Base-by-base conservation (phyloP, 2,329 filamentous ascomycete genomes). In the Rutstroemia sp. region DNA sequence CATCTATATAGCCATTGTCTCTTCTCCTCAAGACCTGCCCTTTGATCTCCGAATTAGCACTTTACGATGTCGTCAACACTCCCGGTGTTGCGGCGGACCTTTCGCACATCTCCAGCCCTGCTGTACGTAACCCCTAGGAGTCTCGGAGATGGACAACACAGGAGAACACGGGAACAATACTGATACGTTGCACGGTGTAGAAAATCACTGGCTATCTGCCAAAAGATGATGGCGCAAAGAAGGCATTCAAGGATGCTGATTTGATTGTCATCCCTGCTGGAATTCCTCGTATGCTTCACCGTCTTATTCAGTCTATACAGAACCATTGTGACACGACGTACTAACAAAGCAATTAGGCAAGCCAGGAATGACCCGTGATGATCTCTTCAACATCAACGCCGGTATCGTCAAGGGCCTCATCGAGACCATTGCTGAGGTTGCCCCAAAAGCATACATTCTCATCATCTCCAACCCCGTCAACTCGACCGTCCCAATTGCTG, bases 371-470 rank as follows among this genome's bases (percentile, higher is more conserved):
- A 95, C 89, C 78, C 92, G 94, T 82, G 94, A 99, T 78, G 92
- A 99, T 75, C 87, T 99, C 64, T 99, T 99, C 91, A 97, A 97
- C 86, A 99, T 92, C 83, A 99, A 99, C 77, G 94, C 94, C 76
- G 95, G 90, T 73, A 99, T 99, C 75, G 94, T 99, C 74, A 92
- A 92, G 72, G 94, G 97, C 77, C 86, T 99, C 65, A 92, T 92
- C 78, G 95, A 96, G 84, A 92, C 91, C 69, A 86, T 84, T 71
- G 94, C 94, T 70, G 85, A 95, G 70, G 83, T 89, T 67, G 83
- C 87, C 72, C 94, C 94, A 70, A 82, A 96, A 64, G 94, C 94
- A 76, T 95, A 95, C 79, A 82, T 97, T 75, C 85, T 97, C 73
- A 84, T 99, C 81, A 99, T 99, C 78, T 84, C 92, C 76, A 99